Evolutionary conservation across 257 asterid species (phyloP).

Genomic region (Petunia axillaris): DNA sequence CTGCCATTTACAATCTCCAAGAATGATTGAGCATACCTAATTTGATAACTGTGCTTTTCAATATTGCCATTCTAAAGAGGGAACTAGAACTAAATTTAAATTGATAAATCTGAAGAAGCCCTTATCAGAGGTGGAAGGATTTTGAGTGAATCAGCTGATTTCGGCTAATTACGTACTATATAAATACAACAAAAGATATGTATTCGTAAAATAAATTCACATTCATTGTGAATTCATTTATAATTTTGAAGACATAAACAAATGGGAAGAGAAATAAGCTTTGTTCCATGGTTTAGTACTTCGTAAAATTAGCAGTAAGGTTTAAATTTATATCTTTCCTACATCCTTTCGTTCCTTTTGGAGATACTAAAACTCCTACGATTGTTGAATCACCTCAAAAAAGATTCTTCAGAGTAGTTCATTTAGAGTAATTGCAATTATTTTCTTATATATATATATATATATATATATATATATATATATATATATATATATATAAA

Average conservation of each 20-base stretch:
- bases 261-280: too few relatives aligned
- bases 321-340: neutral
- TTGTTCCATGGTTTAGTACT: too few relatives aligned
- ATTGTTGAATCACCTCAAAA: neutral
- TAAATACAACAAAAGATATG: too few relatives aligned
- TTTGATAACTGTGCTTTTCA: neutral
- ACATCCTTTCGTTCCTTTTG: neutral
- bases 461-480: neutral
- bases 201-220: too few relatives aligned
- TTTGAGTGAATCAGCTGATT: neutral
- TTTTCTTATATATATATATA: neutral
- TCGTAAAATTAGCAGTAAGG: too few relatives aligned
- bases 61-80: neutral
- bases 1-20: neutral
- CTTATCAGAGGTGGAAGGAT: neutral
- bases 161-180: neutral
- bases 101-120: neutral
- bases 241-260: too few relatives aligned
- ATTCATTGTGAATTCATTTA: too few relatives aligned
- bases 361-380: neutral
- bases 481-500: too few relatives aligned
- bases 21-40: neutral
- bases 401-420: neutral
- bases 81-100: neutral
- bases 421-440: neutral